Percentiles rank a stretch among this genome's conserved stretches.
Evolutionary conservation across 2,329 filamentous ascomycete genomes (phyloP).

Genomic region (Lasiodiplodia sp.): DNA sequence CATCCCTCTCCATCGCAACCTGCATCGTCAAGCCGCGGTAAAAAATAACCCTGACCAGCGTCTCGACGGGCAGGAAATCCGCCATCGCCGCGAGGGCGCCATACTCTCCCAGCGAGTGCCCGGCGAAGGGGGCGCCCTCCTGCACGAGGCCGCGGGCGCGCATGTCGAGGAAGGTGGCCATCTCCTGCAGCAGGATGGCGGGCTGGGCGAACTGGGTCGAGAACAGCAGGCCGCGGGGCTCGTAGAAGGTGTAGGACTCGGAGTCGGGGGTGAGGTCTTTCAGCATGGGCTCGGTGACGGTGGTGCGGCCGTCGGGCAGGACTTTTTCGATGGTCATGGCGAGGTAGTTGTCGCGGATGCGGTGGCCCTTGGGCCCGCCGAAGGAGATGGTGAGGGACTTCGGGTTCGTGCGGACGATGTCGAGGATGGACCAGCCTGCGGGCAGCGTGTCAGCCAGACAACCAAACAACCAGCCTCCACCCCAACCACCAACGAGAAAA

Average conservation of each 20-base stretch:
- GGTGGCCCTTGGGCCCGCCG: conserved; percentile 43
- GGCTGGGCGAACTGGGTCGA: conserved; percentile 38
- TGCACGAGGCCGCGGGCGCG: conserved; percentile 24
- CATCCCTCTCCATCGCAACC: background rate
- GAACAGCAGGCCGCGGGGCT: conserved; percentile 34
- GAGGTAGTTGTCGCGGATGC: conserved; percentile 47
- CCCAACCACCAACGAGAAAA: background rate
- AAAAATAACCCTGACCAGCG: conserved; percentile 31
- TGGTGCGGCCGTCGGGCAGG: background rate
- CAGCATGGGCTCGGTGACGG: background rate
- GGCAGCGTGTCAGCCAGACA: background rate
- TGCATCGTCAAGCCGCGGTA: conserved; percentile 18
- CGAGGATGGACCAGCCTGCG: conserved; percentile 41
- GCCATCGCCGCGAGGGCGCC: conserved; percentile 32
- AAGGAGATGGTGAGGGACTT: conserved; percentile 49
- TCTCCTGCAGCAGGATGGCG: conserved; percentile 30
- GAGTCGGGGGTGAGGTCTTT: background rate
- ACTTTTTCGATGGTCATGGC: conserved; percentile 32
- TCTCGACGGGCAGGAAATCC: conserved; percentile 34
- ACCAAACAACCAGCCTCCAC: too few species aligned
- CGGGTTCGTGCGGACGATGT: conserved; percentile 51
- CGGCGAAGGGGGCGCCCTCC: conserved; percentile 30
- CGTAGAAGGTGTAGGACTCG: conserved; percentile 34
- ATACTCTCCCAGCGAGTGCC: conserved; percentile 36
- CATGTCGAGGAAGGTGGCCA: conserved; percentile 29